Conservation (phyloP, 163 green algal species). For the Volvox carteri region DNA sequence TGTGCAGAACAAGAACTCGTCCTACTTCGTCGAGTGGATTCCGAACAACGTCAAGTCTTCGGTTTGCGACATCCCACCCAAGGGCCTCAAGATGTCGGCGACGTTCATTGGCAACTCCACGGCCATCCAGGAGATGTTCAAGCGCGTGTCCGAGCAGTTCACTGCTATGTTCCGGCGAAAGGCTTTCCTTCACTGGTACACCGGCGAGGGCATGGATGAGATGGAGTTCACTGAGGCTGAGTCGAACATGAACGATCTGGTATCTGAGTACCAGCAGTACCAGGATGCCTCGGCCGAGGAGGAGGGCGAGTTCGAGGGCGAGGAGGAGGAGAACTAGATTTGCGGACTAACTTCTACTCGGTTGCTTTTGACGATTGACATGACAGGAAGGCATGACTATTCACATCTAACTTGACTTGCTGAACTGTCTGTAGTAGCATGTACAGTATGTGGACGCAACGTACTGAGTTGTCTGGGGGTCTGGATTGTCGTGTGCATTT, state of each 20-base stretch:
- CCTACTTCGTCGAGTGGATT: constrained; percentile 99
- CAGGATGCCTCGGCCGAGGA: constrained; percentile 94
- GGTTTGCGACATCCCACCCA: constrained; percentile 98
- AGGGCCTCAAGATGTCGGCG: constrained; percentile 96
- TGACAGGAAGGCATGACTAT: background rate
- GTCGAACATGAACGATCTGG: constrained; percentile 99
- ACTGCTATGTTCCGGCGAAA: constrained; percentile 99
- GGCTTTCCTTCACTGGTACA: constrained; percentile 94
- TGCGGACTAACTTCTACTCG: background rate
- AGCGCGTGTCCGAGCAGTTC: constrained; percentile 99
- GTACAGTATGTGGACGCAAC: background rate
- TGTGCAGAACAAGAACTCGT: constrained; percentile 99
- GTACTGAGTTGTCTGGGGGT: no score
- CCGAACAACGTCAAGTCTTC: constrained; percentile 99
- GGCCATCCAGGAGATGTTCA: constrained; percentile 99
- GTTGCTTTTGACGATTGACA: background rate
- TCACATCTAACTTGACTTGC: no score
- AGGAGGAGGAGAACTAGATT: constrained; percentile 62
- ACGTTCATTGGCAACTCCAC: constrained; percentile 99
- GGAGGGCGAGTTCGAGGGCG: constrained; percentile 88
- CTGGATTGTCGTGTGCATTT: no score
- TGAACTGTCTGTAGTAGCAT: background rate
- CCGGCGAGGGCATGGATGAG: constrained; percentile 94
- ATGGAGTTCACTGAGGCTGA: constrained; percentile 99
- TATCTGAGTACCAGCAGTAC: constrained; percentile 98